phyloP scores from a whole-genome alignment of 129 eudicot species.

The Tanacetum coccineum region DNA sequence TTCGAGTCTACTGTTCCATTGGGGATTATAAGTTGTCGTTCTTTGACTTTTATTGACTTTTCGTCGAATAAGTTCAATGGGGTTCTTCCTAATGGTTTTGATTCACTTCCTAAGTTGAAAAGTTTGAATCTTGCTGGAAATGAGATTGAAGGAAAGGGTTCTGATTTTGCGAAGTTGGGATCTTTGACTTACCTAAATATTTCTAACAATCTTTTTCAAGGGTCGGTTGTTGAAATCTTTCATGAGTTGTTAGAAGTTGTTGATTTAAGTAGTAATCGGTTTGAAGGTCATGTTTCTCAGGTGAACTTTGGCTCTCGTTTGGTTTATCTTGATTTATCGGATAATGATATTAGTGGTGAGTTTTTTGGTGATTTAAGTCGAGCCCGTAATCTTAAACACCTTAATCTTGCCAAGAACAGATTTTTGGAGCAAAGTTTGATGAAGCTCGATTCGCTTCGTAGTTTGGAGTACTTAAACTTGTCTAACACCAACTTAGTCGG shows the following conservation, averaged over 20 bases:
- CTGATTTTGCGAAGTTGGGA: conserved; percentile 51
- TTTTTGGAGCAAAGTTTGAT: conserved; percentile 51
- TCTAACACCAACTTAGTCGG: conserved; percentile 59
- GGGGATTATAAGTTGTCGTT: conserved; percentile 54
- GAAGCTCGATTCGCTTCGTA: conserved; percentile 29
- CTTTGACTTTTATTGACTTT: conserved; percentile 60
- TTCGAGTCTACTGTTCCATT: conserved; percentile 39
- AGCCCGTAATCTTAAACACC: conserved; percentile 58
- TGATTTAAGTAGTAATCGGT: conserved; percentile 71
- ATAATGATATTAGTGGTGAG: conserved; percentile 66
- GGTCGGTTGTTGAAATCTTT: conserved; percentile 66
- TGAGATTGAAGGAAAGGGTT: conserved; percentile 52
- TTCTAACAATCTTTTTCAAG: conserved; percentile 64
- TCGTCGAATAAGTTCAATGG: conserved; percentile 65
- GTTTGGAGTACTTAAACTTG: conserved; percentile 71
- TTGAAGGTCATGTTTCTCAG: conserved; percentile 76
- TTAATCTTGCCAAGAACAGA: conserved; percentile 72
- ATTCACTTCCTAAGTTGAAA: conserved; percentile 53
- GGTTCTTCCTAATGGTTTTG: conserved; percentile 66
- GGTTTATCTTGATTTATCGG: conserved; percentile 67
- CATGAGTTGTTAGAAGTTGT: conserved; percentile 59
- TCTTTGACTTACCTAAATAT: conserved; percentile 51
- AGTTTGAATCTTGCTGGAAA: conserved; percentile 70
- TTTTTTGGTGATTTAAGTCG: conserved; percentile 35
- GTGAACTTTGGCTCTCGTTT: conserved; percentile 56